phyloP scores from a whole-genome alignment of 257 asterid genomes.

The Plantago major region DNA sequence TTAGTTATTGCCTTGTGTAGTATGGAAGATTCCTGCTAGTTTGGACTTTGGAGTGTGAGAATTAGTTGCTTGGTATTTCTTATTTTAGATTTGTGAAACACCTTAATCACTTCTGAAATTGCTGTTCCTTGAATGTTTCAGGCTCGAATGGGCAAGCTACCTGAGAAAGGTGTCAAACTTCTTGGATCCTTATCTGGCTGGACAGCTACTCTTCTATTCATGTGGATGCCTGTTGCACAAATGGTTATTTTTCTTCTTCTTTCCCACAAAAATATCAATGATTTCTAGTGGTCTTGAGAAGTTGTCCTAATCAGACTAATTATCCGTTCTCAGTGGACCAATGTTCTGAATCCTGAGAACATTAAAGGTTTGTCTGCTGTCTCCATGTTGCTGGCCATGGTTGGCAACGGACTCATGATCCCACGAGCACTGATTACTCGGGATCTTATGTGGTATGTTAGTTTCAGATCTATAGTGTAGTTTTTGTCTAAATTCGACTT shows the following conservation, averaged over 20 bases:
- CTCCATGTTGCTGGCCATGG: conserved; percentile 92
- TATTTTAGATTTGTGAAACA: background rate
- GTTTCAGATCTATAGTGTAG: conserved; percentile 9
- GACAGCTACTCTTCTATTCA: conserved; percentile 98
- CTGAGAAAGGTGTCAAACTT: conserved; percentile 61
- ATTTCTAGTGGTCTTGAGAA: conserved; percentile 68
- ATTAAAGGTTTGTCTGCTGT: conserved; percentile 81
- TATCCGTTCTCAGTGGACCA: conserved; percentile 67
- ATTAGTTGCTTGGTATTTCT: background rate
- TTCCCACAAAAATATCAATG: background rate
- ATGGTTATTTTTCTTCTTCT: conserved; percentile 41
- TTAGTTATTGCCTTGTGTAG: background rate
- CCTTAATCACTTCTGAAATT: background rate
- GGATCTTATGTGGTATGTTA: conserved; percentile 90
- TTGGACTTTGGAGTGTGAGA: background rate
- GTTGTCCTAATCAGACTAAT: conserved; percentile 46
- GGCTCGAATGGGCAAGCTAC: conserved; percentile 82
- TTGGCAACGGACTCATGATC: conserved; percentile 91
- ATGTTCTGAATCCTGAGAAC: conserved; percentile 79
- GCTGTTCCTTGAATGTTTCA: conserved; percentile 20
- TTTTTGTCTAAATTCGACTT: conserved; percentile 8
- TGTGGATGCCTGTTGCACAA: conserved; percentile 99
- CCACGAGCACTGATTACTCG: conserved; percentile 89
- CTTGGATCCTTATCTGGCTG: conserved; percentile 77
- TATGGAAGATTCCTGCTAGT: background rate